These are phyloP conservation scores for Cyberlindnera lachancei DNA, from an alignment of 805 yeast genomes.

Conservation along the genomic window DNA sequence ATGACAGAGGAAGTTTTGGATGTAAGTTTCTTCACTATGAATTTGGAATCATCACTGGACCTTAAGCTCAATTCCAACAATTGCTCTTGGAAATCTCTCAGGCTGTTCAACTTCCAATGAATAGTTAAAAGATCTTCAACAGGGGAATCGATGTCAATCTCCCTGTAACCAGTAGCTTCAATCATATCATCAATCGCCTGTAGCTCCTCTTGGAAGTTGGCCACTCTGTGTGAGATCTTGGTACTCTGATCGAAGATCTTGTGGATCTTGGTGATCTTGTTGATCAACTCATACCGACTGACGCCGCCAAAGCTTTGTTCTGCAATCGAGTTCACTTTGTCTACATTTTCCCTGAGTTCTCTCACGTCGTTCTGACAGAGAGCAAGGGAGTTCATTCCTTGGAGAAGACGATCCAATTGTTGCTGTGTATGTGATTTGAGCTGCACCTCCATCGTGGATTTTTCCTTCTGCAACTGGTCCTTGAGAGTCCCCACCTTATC, in stretches of 20 bases:
- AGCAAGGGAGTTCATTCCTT: constrained; percentile 31
- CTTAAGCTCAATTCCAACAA: constrained; percentile 46
- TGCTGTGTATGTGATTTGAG: constrained; percentile 27
- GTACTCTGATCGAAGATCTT: constrained; percentile 68
- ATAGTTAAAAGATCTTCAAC: constrained; percentile 53
- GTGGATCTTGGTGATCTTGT: constrained; percentile 57
- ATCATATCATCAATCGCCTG: constrained; percentile 45
- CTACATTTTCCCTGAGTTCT: constrained; percentile 37
- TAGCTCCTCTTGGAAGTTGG: constrained; percentile 44
- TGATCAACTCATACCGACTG: constrained; percentile 60
- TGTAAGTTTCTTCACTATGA: constrained; percentile 54
- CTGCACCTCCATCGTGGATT: constrained; percentile 57
- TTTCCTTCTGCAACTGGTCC: constrained; percentile 58
- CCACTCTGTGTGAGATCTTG: constrained; percentile 54
- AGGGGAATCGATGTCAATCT: constrained; percentile 30
- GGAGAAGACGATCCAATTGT: constrained; percentile 54
- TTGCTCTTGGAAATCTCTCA: constrained; percentile 75
- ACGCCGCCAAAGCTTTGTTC: constrained; percentile 53
- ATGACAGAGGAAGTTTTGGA: constrained; percentile 35
- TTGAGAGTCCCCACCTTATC: constrained; percentile 44
- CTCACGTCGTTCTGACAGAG: constrained; percentile 39
- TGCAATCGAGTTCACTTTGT: constrained; percentile 40
- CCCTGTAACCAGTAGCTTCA: constrained; percentile 36
- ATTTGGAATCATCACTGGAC: constrained; percentile 56
- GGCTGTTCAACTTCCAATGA: constrained; percentile 62